Evolutionary conservation across 805 yeast species (phyloP).

Genomic region (Pichia insulana): DNA sequence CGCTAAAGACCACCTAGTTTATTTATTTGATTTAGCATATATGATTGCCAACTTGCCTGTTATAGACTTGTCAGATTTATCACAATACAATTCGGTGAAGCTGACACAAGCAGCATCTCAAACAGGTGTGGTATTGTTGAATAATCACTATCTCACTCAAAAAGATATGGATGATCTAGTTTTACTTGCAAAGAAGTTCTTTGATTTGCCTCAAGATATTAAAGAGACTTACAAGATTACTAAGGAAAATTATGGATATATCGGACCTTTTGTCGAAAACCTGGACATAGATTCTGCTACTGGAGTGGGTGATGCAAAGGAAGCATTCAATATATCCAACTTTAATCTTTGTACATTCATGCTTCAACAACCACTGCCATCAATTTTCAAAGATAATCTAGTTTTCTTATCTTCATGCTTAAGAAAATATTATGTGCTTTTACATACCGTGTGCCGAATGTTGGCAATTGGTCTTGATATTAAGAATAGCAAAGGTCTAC

Average conservation of each 20-base stretch:
- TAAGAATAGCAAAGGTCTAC: conserved; percentile 38
- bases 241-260: conserved; percentile 37
- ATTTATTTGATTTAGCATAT: too few species aligned
- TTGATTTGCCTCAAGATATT: conserved; percentile 28
- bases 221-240: conserved; percentile 30
- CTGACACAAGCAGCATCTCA: conserved; percentile 41
- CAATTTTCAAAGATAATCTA: conserved; percentile 34
- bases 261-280: conserved; percentile 34
- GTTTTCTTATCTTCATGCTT: conserved; percentile 28
- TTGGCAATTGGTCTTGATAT: conserved; percentile 53
- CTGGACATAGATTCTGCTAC: conserved; percentile 18
- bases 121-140: conserved; percentile 40
- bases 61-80: conserved; percentile 3
- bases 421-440: conserved; percentile 9
- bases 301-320: conserved; percentile 49
- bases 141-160: conserved; percentile 37
- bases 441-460: conserved; percentile 29
- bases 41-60: not conserved
- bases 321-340: conserved; percentile 55
- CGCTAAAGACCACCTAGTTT: too few species aligned
- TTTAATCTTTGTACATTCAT: conserved; percentile 42
- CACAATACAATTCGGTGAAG: conserved; percentile 13
- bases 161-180: conserved; percentile 32
- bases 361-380: conserved; percentile 36
- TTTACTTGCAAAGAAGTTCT: conserved; percentile 31